Base-by-base conservation (phyloP, 164 flowering plant genomes). In the Protea cynaroides region DNA sequence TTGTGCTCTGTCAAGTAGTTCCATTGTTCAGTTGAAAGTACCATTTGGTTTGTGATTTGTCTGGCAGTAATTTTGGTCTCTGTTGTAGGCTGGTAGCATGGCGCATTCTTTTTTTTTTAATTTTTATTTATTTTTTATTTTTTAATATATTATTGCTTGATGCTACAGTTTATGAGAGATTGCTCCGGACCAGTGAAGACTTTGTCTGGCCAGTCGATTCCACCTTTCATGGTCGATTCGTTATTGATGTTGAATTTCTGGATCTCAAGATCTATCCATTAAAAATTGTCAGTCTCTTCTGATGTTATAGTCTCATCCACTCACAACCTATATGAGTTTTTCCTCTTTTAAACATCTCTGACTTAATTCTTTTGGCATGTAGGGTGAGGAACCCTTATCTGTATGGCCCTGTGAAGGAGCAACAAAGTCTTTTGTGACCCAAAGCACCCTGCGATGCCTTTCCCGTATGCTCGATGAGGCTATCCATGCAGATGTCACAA, bases 241-340 rank as follows among this genome's bases (percentile, higher is more conserved):
- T 82, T 71, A 79, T 92, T 65, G 98, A 92, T 75, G 96, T 90
- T 22, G 98, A 92, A 79, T 92, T 92, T 77, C 76, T 92, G 62
- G 98, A 92, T 71, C 75, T 92, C 65, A 88, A 82, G 80, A 77
- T 86, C 59, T 78, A 49, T 79, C 76, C 85, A 65, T 12, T 81
- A 47, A 80, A 77, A n/a, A n/a, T n/a, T 76, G 96, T 89, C 65
- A 85, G 91, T 46, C 58, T 51, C 62, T 58, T 59, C 25, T 24
- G 60, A 51, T 58, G 5, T 29, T 29, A 29, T 5, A 29, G 34
- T 29, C 2, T 29, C 34, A 29, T 23, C 37, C 15, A 5, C 34
- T 29, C 5, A 5, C 18, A 21, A 3, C 21, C 51, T 15, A 60
- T 7, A 19, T 44, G 14, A 8, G 5, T 40, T 34, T 63, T 21